phyloP scores from a whole-genome alignment of 176 grass and related monocot genomes.

The Raddia distichophylla region DNA sequence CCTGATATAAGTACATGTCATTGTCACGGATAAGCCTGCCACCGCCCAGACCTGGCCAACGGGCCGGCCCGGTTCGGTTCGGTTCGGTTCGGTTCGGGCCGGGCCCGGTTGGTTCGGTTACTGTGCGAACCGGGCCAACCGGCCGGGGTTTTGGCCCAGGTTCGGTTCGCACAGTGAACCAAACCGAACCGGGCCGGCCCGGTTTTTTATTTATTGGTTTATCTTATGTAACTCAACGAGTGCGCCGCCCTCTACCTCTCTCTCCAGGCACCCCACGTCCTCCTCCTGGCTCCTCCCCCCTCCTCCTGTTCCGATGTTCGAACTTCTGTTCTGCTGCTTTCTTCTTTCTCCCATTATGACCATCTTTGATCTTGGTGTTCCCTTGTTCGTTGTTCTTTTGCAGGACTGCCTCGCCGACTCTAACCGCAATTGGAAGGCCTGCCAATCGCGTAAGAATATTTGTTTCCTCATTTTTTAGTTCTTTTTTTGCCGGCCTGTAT shows the following conservation, averaged over 20 bases:
- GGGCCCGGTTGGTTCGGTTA: too few relatives aligned
- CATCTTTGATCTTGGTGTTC: not conserved
- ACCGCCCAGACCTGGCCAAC: too few relatives aligned
- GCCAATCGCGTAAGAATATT: conserved; percentile 70
- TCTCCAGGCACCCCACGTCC: conserved; percentile 54
- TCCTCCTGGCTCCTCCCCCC: not conserved
- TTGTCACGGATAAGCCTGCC: too few relatives aligned
- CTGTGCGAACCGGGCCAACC: too few relatives aligned
- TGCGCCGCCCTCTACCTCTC: conserved; percentile 76
- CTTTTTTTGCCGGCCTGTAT: not conserved
- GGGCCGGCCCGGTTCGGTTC: too few relatives aligned
- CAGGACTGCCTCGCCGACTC: conserved; percentile 80
- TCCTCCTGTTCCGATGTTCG: not conserved
- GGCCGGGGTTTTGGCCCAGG: too few relatives aligned
- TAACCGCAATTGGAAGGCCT: conserved; percentile 84
- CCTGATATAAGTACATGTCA: too few relatives aligned
- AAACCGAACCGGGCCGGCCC: too few relatives aligned
- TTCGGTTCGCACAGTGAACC: too few relatives aligned
- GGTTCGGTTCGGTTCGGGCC: too few relatives aligned
- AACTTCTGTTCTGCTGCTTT: not conserved
- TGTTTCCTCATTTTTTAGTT: not conserved
- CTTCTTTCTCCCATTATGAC: conserved; percentile 12
- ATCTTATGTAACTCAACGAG: too few relatives aligned
- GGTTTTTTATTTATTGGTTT: too few relatives aligned
- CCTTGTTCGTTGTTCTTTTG: not conserved